Evolutionary conservation across 108 stramenopile genomes (phyloP), one percentile per base, ranked within the genome.

Genomic region (Pseudonitzschia pungens): DNA sequence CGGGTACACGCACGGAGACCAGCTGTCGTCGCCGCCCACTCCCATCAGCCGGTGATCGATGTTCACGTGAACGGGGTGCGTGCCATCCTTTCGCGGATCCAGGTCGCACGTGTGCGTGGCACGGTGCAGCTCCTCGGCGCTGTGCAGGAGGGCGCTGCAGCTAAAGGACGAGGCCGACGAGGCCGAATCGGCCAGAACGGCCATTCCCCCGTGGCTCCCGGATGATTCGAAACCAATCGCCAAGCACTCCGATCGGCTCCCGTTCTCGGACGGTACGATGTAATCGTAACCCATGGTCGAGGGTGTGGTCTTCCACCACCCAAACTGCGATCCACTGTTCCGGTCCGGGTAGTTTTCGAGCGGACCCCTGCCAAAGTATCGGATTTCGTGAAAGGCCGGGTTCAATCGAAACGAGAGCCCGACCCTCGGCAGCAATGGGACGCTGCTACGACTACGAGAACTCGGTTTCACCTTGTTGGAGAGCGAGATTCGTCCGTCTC

Each of bases 331-430:
- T 21, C 75, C 77, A 41, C 77, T 29, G 50, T 87, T 83, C 44
- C 91, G 69, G 66, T 95, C 93, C 27, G 68, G 57, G 70, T 95
- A 95, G 73, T 89, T 88, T 69, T 95, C 93, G 32, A 78, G 53
- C 4, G 84, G 84, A 4, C 93, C 93, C 44, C 82, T 70, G 15
- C 91, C 89, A 64, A 77, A 81, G 68, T 87, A 95, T 4, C 50
- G 58, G n/a, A 81, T 63, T 45, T 83, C 62, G 26, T 72, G 67
- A 26, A 91, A 59, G 4, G 71, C 53, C 28, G 63, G 28, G 43
- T 86, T 73, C 43, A 89, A 70, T 28, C 56, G 28, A 9, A 92
- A 48, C 28, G 80, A 68, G 8, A 91, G 36, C 0, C 93, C 93
- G 11, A 92, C 68, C 57, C 93, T 69, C 5, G 93, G 86, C 21